phyloP scores from a whole-genome alignment of 148 eudicot genomes.

The Cornus kousa region DNA sequence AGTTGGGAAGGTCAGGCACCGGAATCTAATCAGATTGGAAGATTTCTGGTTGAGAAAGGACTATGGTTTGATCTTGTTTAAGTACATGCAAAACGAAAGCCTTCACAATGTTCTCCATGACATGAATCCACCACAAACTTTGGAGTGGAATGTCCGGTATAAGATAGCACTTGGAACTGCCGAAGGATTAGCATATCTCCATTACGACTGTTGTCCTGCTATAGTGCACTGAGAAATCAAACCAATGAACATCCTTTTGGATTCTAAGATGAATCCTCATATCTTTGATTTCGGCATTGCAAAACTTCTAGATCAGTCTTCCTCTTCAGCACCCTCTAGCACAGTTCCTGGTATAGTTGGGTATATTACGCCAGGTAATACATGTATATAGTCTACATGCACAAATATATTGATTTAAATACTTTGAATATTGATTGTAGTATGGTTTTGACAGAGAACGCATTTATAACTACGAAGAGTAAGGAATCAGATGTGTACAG shows the following conservation, averaged over 20 bases:
- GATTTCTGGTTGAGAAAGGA: constrained; percentile 59
- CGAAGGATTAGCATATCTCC: constrained; percentile 76
- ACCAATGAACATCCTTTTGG: constrained; percentile 72
- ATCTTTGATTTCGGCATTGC: constrained; percentile 92
- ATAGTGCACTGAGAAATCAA: constrained; percentile 81
- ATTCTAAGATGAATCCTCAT: constrained; percentile 80
- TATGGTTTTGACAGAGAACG: constrained; percentile 56
- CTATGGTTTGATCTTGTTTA: constrained; percentile 62
- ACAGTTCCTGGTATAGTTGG: constrained; percentile 68
- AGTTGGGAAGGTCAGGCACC: constrained; percentile 63
- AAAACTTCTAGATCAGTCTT: constrained; percentile 61
- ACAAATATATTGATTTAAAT: background rate
- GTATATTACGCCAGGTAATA: constrained; percentile 89
- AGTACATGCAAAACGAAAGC: constrained; percentile 77
- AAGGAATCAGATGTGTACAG: constrained; percentile 83
- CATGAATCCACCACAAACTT: constrained; percentile 22
- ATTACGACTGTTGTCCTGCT: constrained; percentile 69
- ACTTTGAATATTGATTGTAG: background rate
- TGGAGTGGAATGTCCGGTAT: constrained; percentile 61
- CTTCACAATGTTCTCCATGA: constrained; percentile 66
- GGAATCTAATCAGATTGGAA: constrained; percentile 59
- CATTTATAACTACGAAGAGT: constrained; percentile 50
- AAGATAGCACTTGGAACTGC: constrained; percentile 79
- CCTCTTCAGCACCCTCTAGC: constrained; percentile 33
- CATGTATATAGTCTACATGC: background rate